Evolutionary conservation across 2,329 filamentous ascomycete species (phyloP).

Genomic region (Fusarium annulatum): DNA sequence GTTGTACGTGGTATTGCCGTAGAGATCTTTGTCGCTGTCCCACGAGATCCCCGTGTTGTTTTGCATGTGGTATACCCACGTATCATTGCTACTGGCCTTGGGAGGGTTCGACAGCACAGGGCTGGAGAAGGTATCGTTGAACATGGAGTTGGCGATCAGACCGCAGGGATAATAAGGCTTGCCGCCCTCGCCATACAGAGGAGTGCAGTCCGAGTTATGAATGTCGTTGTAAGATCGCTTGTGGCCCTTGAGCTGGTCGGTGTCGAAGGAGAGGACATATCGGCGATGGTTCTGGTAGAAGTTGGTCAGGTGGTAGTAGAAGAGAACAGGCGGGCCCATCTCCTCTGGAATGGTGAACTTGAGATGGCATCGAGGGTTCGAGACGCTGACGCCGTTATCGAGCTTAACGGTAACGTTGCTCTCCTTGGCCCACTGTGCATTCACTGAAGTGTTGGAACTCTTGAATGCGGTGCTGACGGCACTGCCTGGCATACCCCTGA

Average conservation of each 20-base stretch:
- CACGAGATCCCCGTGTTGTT: slow-evolving; percentile 83
- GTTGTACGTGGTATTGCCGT: slow-evolving; percentile 75
- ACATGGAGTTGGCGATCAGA: slow-evolving; percentile 94
- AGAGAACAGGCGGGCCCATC: slow-evolving; percentile 83
- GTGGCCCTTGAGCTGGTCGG: slow-evolving; percentile 81
- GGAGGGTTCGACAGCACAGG: slow-evolving; percentile 69
- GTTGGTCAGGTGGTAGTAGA: slow-evolving; percentile 96
- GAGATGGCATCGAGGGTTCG: slow-evolving; percentile 73
- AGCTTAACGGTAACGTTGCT: slow-evolving; percentile 52
- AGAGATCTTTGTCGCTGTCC: slow-evolving; percentile 83
- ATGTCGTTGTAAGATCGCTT: slow-evolving; percentile 71
- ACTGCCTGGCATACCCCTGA: slow-evolving; percentile 64
- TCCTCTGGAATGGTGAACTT: slow-evolving; percentile 82
- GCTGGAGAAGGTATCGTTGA: slow-evolving; percentile 88
- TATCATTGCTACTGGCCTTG: slow-evolving; percentile 44
- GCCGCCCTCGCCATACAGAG: slow-evolving; percentile 69
- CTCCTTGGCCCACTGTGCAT: slow-evolving; percentile 57
- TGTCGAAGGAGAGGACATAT: slow-evolving; percentile 91
- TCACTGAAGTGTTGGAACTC: slow-evolving; percentile 54
- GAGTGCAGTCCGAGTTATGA: slow-evolving; percentile 76
- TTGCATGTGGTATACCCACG: slow-evolving; percentile 77
- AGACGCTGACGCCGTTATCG: slow-evolving; percentile 48
- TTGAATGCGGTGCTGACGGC: slow-evolving; percentile 79
- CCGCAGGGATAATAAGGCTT: slow-evolving; percentile 94
- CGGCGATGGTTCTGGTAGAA: slow-evolving; percentile 99